Evolutionary conservation across 2,329 filamentous ascomycete genomes (phyloP).

Genomic region (Alternaria sp.): DNA sequence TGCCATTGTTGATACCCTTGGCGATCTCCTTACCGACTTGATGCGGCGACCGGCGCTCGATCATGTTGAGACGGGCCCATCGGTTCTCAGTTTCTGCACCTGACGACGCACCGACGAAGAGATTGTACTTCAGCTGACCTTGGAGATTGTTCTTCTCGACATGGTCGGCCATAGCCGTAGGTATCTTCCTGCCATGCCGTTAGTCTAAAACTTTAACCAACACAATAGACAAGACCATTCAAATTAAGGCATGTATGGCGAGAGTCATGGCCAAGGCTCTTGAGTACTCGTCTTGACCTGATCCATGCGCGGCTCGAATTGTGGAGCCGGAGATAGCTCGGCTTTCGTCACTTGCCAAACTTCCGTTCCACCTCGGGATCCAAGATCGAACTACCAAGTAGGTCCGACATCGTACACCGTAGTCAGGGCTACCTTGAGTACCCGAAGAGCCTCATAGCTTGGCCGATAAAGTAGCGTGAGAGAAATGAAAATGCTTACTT

Average conservation of each 20-base stretch:
- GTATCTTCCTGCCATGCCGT: constrained; percentile 69
- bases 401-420: constrained; percentile 7
- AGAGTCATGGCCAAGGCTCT: neutral
- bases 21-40: constrained; percentile 90
- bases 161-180: constrained; percentile 82
- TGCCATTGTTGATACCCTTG: constrained; percentile 86
- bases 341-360: constrained; percentile 22
- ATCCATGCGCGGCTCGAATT: constrained; percentile 15
- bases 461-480: neutral
- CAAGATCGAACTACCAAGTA: constrained; percentile 10
- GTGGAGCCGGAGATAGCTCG: constrained; percentile 34
- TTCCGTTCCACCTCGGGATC: constrained; percentile 39
- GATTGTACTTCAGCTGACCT: constrained; percentile 81
- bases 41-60: constrained; percentile 81
- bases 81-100: constrained; percentile 90
- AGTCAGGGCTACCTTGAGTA: neutral
- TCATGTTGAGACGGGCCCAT: constrained; percentile 91
- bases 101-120: constrained; percentile 89
- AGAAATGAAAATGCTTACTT: constrained; percentile 63
- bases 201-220: neutral
- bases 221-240: neutral
- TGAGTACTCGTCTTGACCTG: constrained; percentile 1
- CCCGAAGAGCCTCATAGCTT: neutral
- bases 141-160: constrained; percentile 86
- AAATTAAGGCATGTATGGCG: constrained; percentile 2